Evolutionary conservation across 257 asterid species (phyloP), one percentile per base, ranked within the genome.

Genomic region (Solanum bulbocastanum): DNA sequence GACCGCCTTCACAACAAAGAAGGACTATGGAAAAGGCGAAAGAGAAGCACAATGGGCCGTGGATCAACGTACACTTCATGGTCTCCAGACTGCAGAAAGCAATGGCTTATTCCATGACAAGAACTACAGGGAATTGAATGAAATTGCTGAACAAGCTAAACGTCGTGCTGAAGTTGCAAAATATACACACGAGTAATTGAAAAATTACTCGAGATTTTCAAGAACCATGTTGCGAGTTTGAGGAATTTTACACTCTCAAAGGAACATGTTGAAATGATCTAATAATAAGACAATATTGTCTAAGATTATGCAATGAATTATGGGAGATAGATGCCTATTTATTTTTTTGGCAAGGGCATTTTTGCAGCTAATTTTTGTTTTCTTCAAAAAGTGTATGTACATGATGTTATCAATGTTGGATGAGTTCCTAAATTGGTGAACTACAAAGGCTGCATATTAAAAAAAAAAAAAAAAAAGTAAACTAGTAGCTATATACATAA

Each of bases 1-100:
- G 92, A 88, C 92, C n/a, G 93, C 94, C n/a, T 92, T 91, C 92
- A 91, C 95, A 76, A 89, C 94, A 83, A 91, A 91, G 91, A 93
- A 88, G 88, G 89, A 89, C 40, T 91, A 90, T 3, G 94, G 93
- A 22, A 92, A 32, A 60, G 94, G 91, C 7, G 94, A 91, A 60
- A 90, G 93, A 68, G 94, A 93, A 87, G 96, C 94, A 68, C 94
- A 92, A 84, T 93, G 95, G 95, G 95, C 92, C 0, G 89, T 88
- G 86, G 95, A 91, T 35, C 95, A 93, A 72, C 92, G 93, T 22
- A 91, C 96, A 62, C 93, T 92, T 32, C 94, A 92, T 25, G 94
- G 93, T 5, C 94, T 90, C 16, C 87, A 93, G 12, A 89, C 90
- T 13, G 32, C 89, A 2, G 92, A 87, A 58, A 52, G 58, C 11